Conservation (phyloP, 2,329 filamentous ascomycete genomes). For the Fusarium tjaetaba region DNA sequence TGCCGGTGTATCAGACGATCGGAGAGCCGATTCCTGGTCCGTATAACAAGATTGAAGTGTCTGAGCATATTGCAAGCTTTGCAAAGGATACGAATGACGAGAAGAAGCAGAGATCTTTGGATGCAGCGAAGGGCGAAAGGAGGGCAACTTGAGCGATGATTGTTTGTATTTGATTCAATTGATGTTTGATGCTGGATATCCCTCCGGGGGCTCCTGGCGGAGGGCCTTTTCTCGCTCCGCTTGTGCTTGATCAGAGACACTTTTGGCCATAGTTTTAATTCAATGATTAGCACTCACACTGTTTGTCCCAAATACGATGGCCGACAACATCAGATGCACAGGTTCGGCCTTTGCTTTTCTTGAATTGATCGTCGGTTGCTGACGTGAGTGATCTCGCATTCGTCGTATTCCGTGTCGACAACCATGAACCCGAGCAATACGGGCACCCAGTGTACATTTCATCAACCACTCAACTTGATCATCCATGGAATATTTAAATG, state of each 20-base stretch:
- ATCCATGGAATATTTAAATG: background rate
- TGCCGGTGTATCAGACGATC: slow-evolving; percentile 71
- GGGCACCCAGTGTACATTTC: background rate
- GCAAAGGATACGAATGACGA: slow-evolving; percentile 50
- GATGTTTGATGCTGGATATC: background rate
- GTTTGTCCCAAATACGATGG: background rate
- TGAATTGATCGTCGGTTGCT: background rate
- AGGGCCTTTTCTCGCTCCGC: background rate
- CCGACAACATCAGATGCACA: no score
- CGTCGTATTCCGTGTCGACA: background rate
- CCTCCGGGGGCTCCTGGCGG: background rate
- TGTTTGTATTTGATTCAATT: background rate
- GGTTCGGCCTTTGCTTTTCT: background rate
- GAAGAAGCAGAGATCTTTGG: slow-evolving; percentile 39
- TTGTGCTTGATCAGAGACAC: background rate
- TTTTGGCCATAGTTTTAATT: no score
- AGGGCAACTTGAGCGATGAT: slow-evolving; percentile 1
- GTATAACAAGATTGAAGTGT: slow-evolving; percentile 69
- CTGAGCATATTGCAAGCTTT: slow-evolving; percentile 66
- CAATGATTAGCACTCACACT: background rate
- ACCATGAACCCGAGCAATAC: slow-evolving; percentile 3
- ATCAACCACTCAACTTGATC: background rate
- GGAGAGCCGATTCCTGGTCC: slow-evolving; percentile 70
- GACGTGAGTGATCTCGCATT: background rate
- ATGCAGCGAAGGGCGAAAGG: slow-evolving; percentile 41